Conservation (phyloP, 139 green algal species). For the Chlorella sp. region DNA sequence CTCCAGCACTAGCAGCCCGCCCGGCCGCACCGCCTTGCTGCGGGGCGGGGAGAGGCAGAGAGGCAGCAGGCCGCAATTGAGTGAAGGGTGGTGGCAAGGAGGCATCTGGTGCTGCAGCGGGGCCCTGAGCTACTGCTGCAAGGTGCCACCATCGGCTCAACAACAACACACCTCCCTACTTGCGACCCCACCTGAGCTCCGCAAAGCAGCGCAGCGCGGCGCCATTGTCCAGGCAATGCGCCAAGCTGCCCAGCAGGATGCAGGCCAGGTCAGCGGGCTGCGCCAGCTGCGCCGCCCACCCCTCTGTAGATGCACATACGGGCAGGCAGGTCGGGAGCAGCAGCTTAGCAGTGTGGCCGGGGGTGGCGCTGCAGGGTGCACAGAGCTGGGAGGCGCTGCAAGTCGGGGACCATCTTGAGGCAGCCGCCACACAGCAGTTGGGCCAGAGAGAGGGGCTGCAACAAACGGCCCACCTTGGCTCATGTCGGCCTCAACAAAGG, state of each 20-base stretch:
- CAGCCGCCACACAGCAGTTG: no score
- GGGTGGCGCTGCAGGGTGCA: no score
- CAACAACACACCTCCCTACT: no score
- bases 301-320: not conserved
- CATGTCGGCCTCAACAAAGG: constrained; percentile 45
- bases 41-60: not conserved
- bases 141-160: no score
- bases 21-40: constrained; percentile 19
- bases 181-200: constrained; percentile 22
- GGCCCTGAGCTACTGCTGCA: no score
- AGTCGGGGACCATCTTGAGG: no score
- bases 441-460: no score
- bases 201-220: constrained; percentile 41
- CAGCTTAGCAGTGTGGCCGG: no score
- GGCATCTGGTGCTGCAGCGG: no score
- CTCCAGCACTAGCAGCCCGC: constrained; percentile 51
- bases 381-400: no score
- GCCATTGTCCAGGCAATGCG: constrained; percentile 46
- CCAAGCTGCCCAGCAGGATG: constrained; percentile 50
- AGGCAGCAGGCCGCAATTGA: no score
- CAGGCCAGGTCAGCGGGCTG: constrained; percentile 24
- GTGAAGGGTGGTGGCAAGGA: no score
- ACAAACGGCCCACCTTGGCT: not conserved
- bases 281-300: constrained; percentile 9
- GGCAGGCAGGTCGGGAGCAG: not conserved